phyloP scores from a whole-genome alignment of 2,329 filamentous ascomycete species.

The Claviceps africana region DNA sequence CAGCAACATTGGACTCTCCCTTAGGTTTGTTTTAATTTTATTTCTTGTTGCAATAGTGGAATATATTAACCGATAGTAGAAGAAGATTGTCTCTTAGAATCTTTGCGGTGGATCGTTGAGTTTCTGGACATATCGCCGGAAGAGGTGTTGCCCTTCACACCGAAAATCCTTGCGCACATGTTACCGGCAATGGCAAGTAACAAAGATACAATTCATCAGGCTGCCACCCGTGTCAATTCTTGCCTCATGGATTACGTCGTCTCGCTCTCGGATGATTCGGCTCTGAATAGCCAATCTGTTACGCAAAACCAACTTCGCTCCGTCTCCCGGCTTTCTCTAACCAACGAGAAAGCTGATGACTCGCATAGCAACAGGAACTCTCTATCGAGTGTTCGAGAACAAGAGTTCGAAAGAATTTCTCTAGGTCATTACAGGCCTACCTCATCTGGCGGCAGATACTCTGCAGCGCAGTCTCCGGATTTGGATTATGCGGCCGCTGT shows the following conservation, averaged over 20 bases:
- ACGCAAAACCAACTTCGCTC: slow-evolving; percentile 16
- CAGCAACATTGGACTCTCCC: slow-evolving; percentile 73
- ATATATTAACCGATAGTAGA: slow-evolving; percentile 33
- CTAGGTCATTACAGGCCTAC: slow-evolving; percentile 34
- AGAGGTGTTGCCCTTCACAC: slow-evolving; percentile 89
- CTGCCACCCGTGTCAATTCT: slow-evolving; percentile 77
- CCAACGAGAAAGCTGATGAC: slow-evolving; percentile 31
- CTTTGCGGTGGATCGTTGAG: slow-evolving; percentile 85
- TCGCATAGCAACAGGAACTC: slow-evolving; percentile 36
- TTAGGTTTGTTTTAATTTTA: slow-evolving; percentile 40
- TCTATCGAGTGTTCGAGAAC: slow-evolving; percentile 37
- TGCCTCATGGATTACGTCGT: slow-evolving; percentile 91
- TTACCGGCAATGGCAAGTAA: slow-evolving; percentile 88
- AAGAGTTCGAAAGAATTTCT: slow-evolving; percentile 37
- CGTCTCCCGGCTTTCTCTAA: slow-evolving; percentile 28
- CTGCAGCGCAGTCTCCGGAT: slow-evolving; percentile 40
- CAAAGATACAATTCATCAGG: slow-evolving; percentile 76
- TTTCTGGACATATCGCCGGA: slow-evolving; percentile 97
- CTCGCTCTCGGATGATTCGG: slow-evolving; percentile 62
- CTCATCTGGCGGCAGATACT: slow-evolving; percentile 31
- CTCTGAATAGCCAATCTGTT: slow-evolving; percentile 14
- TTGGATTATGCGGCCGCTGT: slow-evolving; percentile 95
- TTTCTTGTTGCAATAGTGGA: not conserved
- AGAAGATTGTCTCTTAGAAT: slow-evolving; percentile 82
- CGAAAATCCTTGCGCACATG: slow-evolving; percentile 79